Evolutionary conservation across 2,329 filamentous ascomycete genomes (phyloP), one percentile per base, ranked within the genome.

Genomic region (Colletotrichum abscissum): DNA sequence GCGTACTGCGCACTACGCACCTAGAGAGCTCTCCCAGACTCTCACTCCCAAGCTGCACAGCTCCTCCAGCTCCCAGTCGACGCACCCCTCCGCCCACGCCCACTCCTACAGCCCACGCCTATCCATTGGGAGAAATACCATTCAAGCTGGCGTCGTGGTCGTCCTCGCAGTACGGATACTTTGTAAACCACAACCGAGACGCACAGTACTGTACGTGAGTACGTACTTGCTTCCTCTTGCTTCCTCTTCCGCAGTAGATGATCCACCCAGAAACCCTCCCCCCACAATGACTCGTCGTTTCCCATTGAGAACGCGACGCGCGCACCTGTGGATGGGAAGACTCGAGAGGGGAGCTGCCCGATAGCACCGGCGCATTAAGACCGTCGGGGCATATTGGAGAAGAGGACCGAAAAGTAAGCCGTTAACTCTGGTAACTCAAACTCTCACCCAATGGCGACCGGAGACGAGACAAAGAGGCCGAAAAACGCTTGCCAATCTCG

Each of bases 211-310:
- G 35, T 16, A 42, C 14, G 35, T 42, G 35, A 42, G 35, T 42
- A 42, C 35, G 35, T 46, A 46, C 42, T 46, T 9, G 2, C 42
- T 46, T 46, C 42, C 19, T 46, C 42, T 8, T 46, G 42, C 42
- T 46, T n/a, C 14, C 35, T 35, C 35, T n/a, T 26, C 4, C 24
- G 24, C 24, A 26, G 24, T 26, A 58, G 42, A 35, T 33, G 63
- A 62, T 57, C 64, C 69, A 72, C 69, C 28, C 14, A 8, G 35
- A n/a, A 33, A 22, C 52, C 52, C 33, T 33, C 33, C 33, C 26
- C 28, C 66, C 59, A 64, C 42, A 69, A 73, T 69, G 65, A 64
- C 70, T 64, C 66, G 66, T 73, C 59, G 52, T 69, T 67, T 64
- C 69, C 57, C 55, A 57, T 42, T 42, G n/a, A 38, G 28, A 63